A percentile compares a stretch with the other conserved stretches of the same genome.
phyloP scores from a whole-genome alignment of 352 stramenopile genomes.

The Lagenidium sp. region DNA sequence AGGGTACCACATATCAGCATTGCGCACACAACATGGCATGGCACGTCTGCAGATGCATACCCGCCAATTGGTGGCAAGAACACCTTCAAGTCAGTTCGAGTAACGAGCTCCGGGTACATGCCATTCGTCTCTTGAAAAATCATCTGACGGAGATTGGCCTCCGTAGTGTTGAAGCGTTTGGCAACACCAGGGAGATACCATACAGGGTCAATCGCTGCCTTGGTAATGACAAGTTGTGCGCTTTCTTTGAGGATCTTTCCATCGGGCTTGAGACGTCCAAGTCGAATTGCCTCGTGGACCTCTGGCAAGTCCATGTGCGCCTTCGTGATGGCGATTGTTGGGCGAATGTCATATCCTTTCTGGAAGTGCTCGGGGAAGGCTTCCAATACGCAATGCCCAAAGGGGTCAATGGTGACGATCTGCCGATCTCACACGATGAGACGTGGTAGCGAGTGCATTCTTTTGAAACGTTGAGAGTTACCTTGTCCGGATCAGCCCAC shows the following conservation, averaged over 20 bases:
- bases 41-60: too few relatives aligned
- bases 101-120: conserved; percentile 99
- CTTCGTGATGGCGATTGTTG: conserved; percentile 95
- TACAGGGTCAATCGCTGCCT: conserved; percentile 98
- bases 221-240: conserved; percentile 90
- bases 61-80: conserved; percentile 98
- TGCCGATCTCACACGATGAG: too few relatives aligned
- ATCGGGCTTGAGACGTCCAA: conserved; percentile 92
- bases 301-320: conserved; percentile 99
- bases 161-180: conserved; percentile 96
- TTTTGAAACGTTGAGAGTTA: too few relatives aligned
- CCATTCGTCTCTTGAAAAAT: conserved; percentile 99
- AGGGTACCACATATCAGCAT: too few relatives aligned
- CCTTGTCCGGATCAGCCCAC: conserved; percentile 95
- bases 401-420: conserved; percentile 19
- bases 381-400: conserved; percentile 8
- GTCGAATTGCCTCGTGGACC: conserved; percentile 92
- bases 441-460: too few relatives aligned
- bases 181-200: conserved; percentile 99
- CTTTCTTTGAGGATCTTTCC: conserved; percentile 93
- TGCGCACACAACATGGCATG: too few relatives aligned
- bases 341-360: conserved; percentile 98
- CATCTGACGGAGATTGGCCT: conserved; percentile 92
- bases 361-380: conserved; percentile 11
- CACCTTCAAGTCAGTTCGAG: conserved; percentile 96